Base-by-base conservation (phyloP, 768 basidiomycete genomes). In the Mycena rebaudengoi region DNA sequence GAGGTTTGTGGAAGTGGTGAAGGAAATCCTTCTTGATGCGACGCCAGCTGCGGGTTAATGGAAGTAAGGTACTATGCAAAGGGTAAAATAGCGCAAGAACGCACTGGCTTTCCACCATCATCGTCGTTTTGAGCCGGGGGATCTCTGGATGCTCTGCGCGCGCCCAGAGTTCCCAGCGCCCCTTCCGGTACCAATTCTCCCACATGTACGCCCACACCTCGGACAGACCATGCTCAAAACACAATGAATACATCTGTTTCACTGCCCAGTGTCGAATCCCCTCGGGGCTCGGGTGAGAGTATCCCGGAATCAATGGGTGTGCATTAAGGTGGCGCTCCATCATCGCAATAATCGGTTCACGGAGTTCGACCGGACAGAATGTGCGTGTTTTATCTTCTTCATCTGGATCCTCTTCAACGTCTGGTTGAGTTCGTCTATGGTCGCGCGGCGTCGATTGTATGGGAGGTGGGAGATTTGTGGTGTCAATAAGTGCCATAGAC, bases 11-110 rank as follows among this genome's bases (percentile, higher is more conserved):
- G 39, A 55, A 63, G 7, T 35, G 67, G 60, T 70, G 67, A 1
- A 77, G 65, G 53, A 69, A 77, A 35, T 76, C 71, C 1, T 71
- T 23, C 55, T 78, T 78, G 44, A 78, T 76, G 12, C 62, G 61
- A 3, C 69, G 69, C 76, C 76, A 78, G 57, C 75, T 75, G 35
- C 1, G 11, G n/a, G n/a, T n/a, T n/a, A 40, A 30, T 37, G 16
- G n/a, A 53, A 10, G 30, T 56, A 32, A 63, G 65, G 21, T 52
- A 28, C 56, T 45, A 8, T 11, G 44, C 1, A 28, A 25, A 50
- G 44, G 63, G 29, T 50, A 37, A 14, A 32, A 13, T 30, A 29
- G 3, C 16, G 18, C 25, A 41, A 26, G 30, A 20, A 65, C 71
- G 61, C 50, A 74, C 74, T 73, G 71, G 49, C 44, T 66, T 59